Evolutionary conservation across 345 rosid genomes (phyloP).

Genomic region (Populus davidiana): DNA sequence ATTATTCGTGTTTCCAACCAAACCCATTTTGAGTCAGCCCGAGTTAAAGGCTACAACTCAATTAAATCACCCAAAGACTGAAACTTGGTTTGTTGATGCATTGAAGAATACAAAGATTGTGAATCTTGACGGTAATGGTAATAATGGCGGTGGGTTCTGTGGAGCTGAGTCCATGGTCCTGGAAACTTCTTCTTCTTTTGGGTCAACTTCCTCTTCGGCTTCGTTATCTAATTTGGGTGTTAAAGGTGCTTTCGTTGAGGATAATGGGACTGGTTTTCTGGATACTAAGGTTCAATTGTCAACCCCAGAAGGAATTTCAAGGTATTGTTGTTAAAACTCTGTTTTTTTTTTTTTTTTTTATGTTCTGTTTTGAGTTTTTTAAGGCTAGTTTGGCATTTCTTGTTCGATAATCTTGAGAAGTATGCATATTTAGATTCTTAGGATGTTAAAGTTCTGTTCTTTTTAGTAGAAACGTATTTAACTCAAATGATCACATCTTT

Average conservation of each 20-base stretch:
- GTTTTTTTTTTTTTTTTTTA: background rate
- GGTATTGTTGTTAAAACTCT: slow-evolving; percentile 30
- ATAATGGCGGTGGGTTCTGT: slow-evolving; percentile 14
- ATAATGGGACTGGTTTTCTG: slow-evolving; percentile 21
- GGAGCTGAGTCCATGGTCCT: slow-evolving; percentile 67
- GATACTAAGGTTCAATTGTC: slow-evolving; percentile 34
- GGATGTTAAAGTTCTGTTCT: background rate
- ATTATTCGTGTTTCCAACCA: slow-evolving; percentile 33
- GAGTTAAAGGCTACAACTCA: slow-evolving; percentile 6
- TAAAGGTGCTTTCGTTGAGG: slow-evolving; percentile 43
- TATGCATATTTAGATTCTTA: background rate
- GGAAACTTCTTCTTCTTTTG: slow-evolving; percentile 74
- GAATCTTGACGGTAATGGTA: slow-evolving; percentile 26
- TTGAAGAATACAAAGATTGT: slow-evolving; percentile 54
- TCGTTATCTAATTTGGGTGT: slow-evolving; percentile 60
- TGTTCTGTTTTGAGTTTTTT: background rate
- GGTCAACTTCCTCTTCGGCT: slow-evolving; percentile 68
- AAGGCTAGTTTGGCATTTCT: background rate
- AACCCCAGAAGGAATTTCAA: slow-evolving; percentile 39
- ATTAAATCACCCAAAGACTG: slow-evolving; percentile 67
- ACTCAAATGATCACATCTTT: background rate
- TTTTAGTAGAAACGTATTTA: background rate
- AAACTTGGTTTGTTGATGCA: slow-evolving; percentile 75
- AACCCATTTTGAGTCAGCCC: background rate
- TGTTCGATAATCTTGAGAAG: background rate